phyloP scores from a whole-genome alignment of 2,329 filamentous ascomycete species.

The Talaromyces albobiverticillius region DNA sequence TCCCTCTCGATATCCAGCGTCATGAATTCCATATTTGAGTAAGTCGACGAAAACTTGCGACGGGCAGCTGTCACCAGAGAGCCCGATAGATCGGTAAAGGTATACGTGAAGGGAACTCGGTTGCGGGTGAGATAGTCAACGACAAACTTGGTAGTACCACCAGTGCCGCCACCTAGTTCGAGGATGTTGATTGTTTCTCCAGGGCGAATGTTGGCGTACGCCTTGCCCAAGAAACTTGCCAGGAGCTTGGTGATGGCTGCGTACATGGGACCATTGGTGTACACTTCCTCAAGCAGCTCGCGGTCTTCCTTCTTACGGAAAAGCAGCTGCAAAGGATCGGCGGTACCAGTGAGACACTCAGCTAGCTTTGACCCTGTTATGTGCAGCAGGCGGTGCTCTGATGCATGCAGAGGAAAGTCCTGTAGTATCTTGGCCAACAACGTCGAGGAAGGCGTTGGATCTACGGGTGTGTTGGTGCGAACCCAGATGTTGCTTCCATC shows the following conservation, averaged over 20 bases:
- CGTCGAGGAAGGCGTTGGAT: not conserved
- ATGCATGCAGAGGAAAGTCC: conserved; percentile 25
- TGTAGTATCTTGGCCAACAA: conserved; percentile 28
- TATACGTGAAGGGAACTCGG: not conserved
- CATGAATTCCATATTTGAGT: not conserved
- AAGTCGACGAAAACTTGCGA: not conserved
- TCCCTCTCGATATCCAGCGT: conserved; percentile 3
- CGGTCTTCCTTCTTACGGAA: conserved; percentile 3
- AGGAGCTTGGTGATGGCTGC: not conserved
- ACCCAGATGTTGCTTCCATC: not conserved
- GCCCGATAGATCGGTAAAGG: conserved; percentile 6
- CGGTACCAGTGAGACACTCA: not conserved
- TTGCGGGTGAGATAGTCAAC: conserved; percentile 12
- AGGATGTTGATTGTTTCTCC: conserved; percentile 3
- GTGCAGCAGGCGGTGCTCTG: conserved; percentile 24
- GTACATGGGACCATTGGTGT: conserved; percentile 23
- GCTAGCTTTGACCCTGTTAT: not conserved
- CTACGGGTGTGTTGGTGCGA: not conserved
- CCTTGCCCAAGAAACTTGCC: not conserved
- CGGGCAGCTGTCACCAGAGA: not conserved
- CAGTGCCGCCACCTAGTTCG: conserved; percentile 8
- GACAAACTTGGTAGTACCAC: conserved; percentile 29
- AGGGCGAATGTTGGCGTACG: not conserved
- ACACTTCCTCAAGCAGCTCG: conserved; percentile 35
- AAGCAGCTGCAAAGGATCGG: not conserved